phyloP scores from a whole-genome alignment of 257 asterid species.

The Penstemon barbatus region DNA sequence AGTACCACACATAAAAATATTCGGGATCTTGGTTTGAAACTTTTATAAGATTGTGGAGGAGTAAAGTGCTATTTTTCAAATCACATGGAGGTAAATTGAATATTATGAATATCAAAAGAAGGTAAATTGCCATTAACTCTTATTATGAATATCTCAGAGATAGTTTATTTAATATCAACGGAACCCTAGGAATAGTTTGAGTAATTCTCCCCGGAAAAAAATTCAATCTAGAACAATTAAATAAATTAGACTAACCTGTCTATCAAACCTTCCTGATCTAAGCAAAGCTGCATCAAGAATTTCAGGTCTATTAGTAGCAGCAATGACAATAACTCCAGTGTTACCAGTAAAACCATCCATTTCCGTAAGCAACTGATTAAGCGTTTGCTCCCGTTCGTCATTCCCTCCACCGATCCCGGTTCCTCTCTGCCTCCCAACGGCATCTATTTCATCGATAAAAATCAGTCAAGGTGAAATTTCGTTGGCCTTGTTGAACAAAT shows the following conservation, averaged over 20 bases:
- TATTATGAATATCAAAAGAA: too few species aligned
- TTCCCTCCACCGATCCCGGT: slow-evolving; percentile 99
- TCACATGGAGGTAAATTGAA: too few species aligned
- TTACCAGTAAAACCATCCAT: slow-evolving; percentile 99
- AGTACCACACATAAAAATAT: too few species aligned
- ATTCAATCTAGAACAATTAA: too few species aligned
- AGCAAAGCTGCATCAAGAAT: slow-evolving; percentile 93
- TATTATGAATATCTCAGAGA: too few species aligned
- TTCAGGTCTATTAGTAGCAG: slow-evolving; percentile 97
- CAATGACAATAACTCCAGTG: slow-evolving; percentile 89
- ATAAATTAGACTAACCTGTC: slow-evolving; percentile 59
- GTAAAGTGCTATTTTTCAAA: too few species aligned
- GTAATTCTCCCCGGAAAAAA: too few species aligned
- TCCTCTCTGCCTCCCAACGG: slow-evolving; percentile 98
- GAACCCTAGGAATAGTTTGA: too few species aligned
- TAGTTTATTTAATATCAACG: too few species aligned
- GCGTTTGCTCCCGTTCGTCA: slow-evolving; percentile 95
- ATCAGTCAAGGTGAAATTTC: slow-evolving; percentile 97
- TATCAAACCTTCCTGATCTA: slow-evolving; percentile 95
- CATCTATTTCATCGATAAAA: slow-evolving; percentile 98
- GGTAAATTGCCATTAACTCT: too few species aligned
- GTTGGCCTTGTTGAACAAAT: slow-evolving; percentile 98
- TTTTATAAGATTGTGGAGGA: too few species aligned
- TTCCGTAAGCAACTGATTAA: slow-evolving; percentile 91
- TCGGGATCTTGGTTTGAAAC: too few species aligned